Evolutionary conservation across 2,329 filamentous ascomycete species (phyloP).

Genomic region (Penicillium sp.): DNA sequence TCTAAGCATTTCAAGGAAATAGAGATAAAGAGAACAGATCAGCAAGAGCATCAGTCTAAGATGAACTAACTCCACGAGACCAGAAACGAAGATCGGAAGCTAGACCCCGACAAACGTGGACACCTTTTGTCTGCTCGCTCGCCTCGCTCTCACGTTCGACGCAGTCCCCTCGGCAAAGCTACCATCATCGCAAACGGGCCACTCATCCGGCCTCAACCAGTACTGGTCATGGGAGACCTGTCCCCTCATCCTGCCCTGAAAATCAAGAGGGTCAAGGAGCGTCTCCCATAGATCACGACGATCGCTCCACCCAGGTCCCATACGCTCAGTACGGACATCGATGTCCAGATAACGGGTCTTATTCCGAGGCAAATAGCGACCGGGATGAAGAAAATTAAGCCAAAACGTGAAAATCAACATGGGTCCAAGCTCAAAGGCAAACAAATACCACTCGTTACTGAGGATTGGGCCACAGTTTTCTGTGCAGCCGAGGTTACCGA

Average conservation of each 20-base stretch:
- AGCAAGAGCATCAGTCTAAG: background rate
- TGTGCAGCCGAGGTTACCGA: conserved; percentile 21
- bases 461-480: conserved; percentile 29
- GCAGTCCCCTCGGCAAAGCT: conserved; percentile 29
- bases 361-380: conserved; percentile 32
- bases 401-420: conserved; percentile 40
- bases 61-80: background rate
- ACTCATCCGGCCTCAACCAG: conserved; percentile 31
- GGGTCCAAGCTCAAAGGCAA: conserved; percentile 38
- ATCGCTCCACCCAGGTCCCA: conserved; percentile 38
- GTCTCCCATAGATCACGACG: conserved; percentile 29
- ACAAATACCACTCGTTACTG: conserved; percentile 41
- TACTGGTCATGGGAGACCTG: conserved; percentile 31
- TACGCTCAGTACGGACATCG: conserved; percentile 31
- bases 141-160: conserved; percentile 17
- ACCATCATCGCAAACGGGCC: conserved; percentile 29
- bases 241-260: conserved; percentile 27
- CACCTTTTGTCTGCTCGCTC: background rate
- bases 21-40: background rate
- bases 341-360: conserved; percentile 32
- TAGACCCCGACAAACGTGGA: background rate
- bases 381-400: conserved; percentile 41
- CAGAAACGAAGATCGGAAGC: background rate
- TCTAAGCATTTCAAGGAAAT: background rate
- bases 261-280: conserved; percentile 32